A percentile compares a stretch with the other conserved stretches of the same genome.
phyloP scores from a whole-genome alignment of 352 stramenopile species.

The Phytopythium boreale region DNA sequence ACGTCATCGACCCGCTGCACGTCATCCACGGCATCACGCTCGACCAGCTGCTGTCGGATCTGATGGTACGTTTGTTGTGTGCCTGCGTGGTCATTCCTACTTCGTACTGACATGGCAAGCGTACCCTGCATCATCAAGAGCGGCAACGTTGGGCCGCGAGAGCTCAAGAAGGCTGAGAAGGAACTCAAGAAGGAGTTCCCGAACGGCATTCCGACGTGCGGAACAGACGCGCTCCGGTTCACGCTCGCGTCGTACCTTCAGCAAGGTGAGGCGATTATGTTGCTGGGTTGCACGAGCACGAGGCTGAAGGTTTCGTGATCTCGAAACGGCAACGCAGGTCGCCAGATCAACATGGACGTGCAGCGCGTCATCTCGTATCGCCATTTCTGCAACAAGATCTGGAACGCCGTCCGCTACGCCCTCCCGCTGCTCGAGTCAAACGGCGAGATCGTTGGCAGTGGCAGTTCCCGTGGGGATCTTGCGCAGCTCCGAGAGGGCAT shows the following conservation, averaged over 20 bases:
- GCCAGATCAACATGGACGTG: slow-evolving; percentile 89
- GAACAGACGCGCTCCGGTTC: slow-evolving; percentile 97
- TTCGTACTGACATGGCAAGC: background rate
- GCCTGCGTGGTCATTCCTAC: background rate
- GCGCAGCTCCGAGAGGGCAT: slow-evolving; percentile 35
- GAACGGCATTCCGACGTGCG: slow-evolving; percentile 97
- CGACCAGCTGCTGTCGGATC: slow-evolving; percentile 89
- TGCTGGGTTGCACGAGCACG: background rate
- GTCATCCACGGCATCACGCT: slow-evolving; percentile 97
- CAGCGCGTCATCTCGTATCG: slow-evolving; percentile 81
- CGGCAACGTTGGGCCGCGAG: slow-evolving; percentile 77
- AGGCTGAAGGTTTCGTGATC: background rate
- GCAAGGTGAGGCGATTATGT: slow-evolving; percentile 37
- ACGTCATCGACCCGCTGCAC: slow-evolving; percentile 99
- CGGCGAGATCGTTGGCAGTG: background rate
- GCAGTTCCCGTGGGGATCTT: slow-evolving; percentile 13
- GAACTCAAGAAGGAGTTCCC: slow-evolving; percentile 96
- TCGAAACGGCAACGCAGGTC: slow-evolving; percentile 21
- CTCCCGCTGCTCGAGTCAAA: slow-evolving; percentile 47
- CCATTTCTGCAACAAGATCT: slow-evolving; percentile 90
- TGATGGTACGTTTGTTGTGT: slow-evolving; percentile 52
- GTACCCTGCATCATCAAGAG: slow-evolving; percentile 20
- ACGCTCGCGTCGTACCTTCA: slow-evolving; percentile 95
- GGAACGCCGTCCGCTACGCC: slow-evolving; percentile 81
- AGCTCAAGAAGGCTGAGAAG: slow-evolving; percentile 96